Percentiles rank a stretch among this genome's conserved stretches.
phyloP scores from a whole-genome alignment of 1,284 basidiomycete species.

The Cryptococcus maquisensis region DNA sequence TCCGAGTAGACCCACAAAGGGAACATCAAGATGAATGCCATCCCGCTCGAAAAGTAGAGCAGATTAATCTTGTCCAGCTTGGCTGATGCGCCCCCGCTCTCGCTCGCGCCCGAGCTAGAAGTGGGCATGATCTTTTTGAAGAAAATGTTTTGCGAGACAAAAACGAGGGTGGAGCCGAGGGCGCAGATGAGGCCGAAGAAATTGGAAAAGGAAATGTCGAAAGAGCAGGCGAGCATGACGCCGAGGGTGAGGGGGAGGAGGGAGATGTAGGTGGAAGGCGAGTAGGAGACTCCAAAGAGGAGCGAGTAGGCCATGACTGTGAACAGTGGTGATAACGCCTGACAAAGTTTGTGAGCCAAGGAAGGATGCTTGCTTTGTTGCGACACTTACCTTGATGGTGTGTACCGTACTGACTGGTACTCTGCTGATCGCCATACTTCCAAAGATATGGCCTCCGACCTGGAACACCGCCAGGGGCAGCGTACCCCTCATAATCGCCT shows the following conservation, averaged over 20 bases:
- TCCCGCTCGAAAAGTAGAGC: slow-evolving; percentile 87
- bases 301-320: slow-evolving; percentile 92
- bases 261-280: slow-evolving; percentile 83
- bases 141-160: slow-evolving; percentile 97
- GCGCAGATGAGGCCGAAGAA: slow-evolving; percentile 78
- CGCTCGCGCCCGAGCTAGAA: slow-evolving; percentile 39
- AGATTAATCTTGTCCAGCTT: slow-evolving; percentile 97
- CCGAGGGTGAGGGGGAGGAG: slow-evolving; percentile 91
- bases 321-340: slow-evolving; percentile 95
- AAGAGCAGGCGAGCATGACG: slow-evolving; percentile 96
- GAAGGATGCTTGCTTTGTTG: neutral
- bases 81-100: slow-evolving; percentile 15
- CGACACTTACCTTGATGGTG: slow-evolving; percentile 81
- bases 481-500: slow-evolving; percentile 69
- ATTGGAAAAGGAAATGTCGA: slow-evolving; percentile 82
- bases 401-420: slow-evolving; percentile 98
- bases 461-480: slow-evolving; percentile 88
- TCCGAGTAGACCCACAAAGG: slow-evolving; percentile 89
- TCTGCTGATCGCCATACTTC: slow-evolving; percentile 89
- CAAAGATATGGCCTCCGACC: slow-evolving; percentile 94
- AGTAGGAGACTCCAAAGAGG: slow-evolving; percentile 89
- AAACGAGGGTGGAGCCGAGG: slow-evolving; percentile 89
- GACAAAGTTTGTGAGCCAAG: slow-evolving; percentile 2
- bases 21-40: slow-evolving; percentile 91
- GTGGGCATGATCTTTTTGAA: slow-evolving; percentile 97